Evolutionary conservation across 2,329 filamentous ascomycete species (phyloP).

Genomic region (Malbranchea zuffiana): DNA sequence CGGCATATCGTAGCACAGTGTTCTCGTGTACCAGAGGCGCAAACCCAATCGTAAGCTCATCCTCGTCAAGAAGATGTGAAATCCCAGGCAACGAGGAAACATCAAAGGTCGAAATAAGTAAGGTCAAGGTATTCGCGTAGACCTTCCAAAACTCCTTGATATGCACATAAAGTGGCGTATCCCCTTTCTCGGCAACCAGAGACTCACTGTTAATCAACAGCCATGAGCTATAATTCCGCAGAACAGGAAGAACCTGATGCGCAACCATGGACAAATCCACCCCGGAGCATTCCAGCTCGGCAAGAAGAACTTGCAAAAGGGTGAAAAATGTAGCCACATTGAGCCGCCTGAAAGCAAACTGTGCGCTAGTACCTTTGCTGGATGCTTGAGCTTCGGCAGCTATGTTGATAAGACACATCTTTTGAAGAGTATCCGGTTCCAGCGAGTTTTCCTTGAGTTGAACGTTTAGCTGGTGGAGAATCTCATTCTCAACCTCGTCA

Average conservation of each 20-base stretch:
- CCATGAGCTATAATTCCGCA: slow-evolving; percentile 61
- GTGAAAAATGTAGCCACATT: slow-evolving; percentile 68
- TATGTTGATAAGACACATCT: slow-evolving; percentile 77
- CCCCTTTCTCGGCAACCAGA: slow-evolving; percentile 44
- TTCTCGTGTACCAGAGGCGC: slow-evolving; percentile 45
- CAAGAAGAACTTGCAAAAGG: slow-evolving; percentile 57
- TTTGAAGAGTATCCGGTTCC: slow-evolving; percentile 53
- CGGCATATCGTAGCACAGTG: slow-evolving; percentile 43
- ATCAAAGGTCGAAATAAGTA: slow-evolving; percentile 49
- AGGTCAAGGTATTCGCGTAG: slow-evolving; percentile 52
- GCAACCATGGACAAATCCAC: slow-evolving; percentile 44
- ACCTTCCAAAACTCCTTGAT: slow-evolving; percentile 55
- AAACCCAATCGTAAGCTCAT: slow-evolving; percentile 56
- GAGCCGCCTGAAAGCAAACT: slow-evolving; percentile 51
- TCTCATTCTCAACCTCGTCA: slow-evolving; percentile 73
- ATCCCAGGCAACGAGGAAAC: slow-evolving; percentile 45
- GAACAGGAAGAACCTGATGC: slow-evolving; percentile 51
- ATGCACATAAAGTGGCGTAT: slow-evolving; percentile 45
- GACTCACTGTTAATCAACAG: slow-evolving; percentile 46
- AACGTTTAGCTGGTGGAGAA: slow-evolving; percentile 64
- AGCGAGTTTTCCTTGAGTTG: slow-evolving; percentile 59
- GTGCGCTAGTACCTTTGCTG: slow-evolving; percentile 47
- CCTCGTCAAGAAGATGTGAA: slow-evolving; percentile 57
- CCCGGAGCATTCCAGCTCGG: slow-evolving; percentile 55
- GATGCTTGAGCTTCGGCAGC: slow-evolving; percentile 66